Conservation (phyloP, 225 moss, liverwort and hornwort species). For the Straminergon stramineum region DNA sequence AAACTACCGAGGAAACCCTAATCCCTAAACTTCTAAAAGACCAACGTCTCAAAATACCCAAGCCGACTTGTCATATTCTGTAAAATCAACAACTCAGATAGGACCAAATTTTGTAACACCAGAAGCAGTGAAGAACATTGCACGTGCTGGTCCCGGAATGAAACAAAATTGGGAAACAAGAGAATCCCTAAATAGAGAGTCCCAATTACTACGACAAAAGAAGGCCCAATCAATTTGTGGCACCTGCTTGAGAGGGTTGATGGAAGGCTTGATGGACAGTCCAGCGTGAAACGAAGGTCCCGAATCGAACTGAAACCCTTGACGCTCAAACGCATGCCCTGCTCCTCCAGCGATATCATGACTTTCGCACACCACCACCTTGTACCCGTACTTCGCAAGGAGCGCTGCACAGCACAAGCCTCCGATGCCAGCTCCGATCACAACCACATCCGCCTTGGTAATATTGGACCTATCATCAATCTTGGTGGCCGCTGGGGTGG, state of each 20-base stretch:
- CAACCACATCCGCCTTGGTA: slow-evolving; percentile 45
- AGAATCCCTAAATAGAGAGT: not conserved
- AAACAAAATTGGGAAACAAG: not conserved
- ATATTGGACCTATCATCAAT: not conserved
- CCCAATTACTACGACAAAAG: not conserved
- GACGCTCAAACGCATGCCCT: slow-evolving; percentile 54
- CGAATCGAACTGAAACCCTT: slow-evolving; percentile 73
- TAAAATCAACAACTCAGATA: not conserved
- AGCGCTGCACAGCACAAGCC: slow-evolving; percentile 70
- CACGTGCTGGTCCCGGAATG: not conserved
- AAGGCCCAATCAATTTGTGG: not conserved
- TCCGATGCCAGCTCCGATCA: slow-evolving; percentile 82
- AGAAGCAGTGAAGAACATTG: not conserved
- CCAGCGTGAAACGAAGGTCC: slow-evolving; percentile 83
- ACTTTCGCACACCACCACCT: slow-evolving; percentile 66
- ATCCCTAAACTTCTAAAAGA: not conserved
- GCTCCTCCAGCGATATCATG: slow-evolving; percentile 77
- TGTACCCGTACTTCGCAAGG: slow-evolving; percentile 64
- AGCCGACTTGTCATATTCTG: not conserved
- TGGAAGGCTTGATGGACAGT: slow-evolving; percentile 63
- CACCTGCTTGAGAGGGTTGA: slow-evolving; percentile 86
- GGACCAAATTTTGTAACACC: not conserved
- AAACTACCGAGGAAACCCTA: not conserved
- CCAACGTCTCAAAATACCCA: no score
- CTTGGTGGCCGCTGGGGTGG: not conserved